Evolutionary conservation across 768 basidiomycete genomes (phyloP).

Genomic region (Wakefieldia striispora): DNA sequence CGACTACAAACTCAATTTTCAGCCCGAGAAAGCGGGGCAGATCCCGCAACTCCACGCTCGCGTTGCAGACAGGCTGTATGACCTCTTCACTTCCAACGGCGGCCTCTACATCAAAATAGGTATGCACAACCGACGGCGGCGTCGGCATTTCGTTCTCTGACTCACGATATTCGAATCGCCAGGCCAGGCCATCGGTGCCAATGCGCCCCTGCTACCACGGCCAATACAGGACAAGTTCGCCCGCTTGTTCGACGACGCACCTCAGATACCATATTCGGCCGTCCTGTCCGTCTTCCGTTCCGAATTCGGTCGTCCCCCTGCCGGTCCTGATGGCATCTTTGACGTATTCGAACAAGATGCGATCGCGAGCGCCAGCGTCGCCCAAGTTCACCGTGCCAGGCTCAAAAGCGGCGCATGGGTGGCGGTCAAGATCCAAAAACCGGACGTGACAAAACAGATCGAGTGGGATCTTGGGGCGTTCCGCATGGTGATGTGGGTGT

Average conservation of each 20-base stretch:
- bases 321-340: constrained; percentile 72
- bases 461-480: constrained; percentile 79
- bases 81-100: constrained; percentile 78
- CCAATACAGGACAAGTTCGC: constrained; percentile 83
- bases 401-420: constrained; percentile 61
- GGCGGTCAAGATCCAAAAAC: constrained; percentile 93
- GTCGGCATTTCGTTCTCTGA: no score
- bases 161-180: neutral
- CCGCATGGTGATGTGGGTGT: constrained; percentile 74
- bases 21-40: constrained; percentile 60
- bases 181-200: constrained; percentile 81
- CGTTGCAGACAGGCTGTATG: constrained; percentile 73
- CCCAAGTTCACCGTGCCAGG: constrained; percentile 86
- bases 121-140: constrained; percentile 24
- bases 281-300: constrained; percentile 63
- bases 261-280: constrained; percentile 73
- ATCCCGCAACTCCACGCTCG: constrained; percentile 85
- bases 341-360: constrained; percentile 74
- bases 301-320: constrained; percentile 66
- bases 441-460: constrained; percentile 81
- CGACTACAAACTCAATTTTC: constrained; percentile 90
- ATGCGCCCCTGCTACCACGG: constrained; percentile 79
- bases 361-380: constrained; percentile 86
- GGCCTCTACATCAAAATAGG: constrained; percentile 87
- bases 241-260: constrained; percentile 85